Evolutionary conservation across 2,329 filamentous ascomycete genomes (phyloP).

Genomic region (Microdochium bolleyi): DNA sequence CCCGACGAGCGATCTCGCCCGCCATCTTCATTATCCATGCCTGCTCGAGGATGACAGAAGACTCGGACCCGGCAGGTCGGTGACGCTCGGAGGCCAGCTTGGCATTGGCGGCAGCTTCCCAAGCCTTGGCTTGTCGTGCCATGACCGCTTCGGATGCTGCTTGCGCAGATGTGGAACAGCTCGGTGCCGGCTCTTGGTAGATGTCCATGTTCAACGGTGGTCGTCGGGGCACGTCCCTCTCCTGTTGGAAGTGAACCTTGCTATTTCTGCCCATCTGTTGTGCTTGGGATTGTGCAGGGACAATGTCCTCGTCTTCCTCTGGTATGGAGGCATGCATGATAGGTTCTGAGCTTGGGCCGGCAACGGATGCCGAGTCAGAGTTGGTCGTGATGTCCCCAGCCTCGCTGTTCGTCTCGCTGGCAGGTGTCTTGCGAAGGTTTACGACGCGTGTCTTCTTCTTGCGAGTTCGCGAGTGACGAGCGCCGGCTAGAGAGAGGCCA

Average conservation of each 20-base stretch:
- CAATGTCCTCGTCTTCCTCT: slow-evolving; percentile 47
- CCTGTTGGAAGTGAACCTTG: slow-evolving; percentile 33
- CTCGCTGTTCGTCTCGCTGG: slow-evolving; percentile 41
- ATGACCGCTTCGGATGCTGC: slow-evolving; percentile 3
- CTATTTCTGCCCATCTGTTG: slow-evolving; percentile 15
- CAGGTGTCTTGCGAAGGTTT: slow-evolving; percentile 59
- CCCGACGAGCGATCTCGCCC: slow-evolving; percentile 77
- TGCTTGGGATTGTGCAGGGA: slow-evolving; percentile 13
- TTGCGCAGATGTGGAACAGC: not conserved
- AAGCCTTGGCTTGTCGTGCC: slow-evolving; percentile 9
- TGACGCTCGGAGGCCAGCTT: slow-evolving; percentile 19
- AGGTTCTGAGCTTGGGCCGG: slow-evolving; percentile 54
- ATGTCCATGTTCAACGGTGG: slow-evolving; percentile 24
- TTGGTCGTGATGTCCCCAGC: slow-evolving; percentile 31
- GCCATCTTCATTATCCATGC: slow-evolving; percentile 93
- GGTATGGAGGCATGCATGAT: slow-evolving; percentile 47
- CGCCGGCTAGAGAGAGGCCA: slow-evolving; percentile 56
- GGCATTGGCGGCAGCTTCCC: slow-evolving; percentile 14
- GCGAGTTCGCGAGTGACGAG: slow-evolving; percentile 51
- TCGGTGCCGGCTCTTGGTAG: slow-evolving; percentile 14
- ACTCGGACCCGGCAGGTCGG: slow-evolving; percentile 34
- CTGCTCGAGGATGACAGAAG: slow-evolving; percentile 62
- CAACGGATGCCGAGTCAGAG: slow-evolving; percentile 47
- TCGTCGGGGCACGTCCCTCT: slow-evolving; percentile 19
- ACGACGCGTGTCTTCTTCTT: slow-evolving; percentile 82